Conservation (phyloP, 495 filamentous ascomycete genomes). For the Aspergillus mulundensis region DNA sequence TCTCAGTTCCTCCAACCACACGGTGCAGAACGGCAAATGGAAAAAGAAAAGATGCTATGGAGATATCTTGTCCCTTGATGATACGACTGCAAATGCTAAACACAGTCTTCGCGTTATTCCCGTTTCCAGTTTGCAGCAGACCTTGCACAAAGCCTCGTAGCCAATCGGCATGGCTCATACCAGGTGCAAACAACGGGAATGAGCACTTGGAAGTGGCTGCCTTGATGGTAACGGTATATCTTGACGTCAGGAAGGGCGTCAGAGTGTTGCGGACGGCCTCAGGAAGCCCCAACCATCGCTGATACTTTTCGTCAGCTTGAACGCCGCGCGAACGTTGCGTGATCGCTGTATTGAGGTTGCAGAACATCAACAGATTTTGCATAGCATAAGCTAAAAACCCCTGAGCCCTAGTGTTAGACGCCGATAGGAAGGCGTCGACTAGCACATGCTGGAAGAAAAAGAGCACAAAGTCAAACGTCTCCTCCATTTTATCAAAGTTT, state of each 20-base stretch:
- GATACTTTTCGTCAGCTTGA: slow-evolving; percentile 52
- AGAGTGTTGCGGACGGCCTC: slow-evolving; percentile 71
- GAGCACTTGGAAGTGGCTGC: slow-evolving; percentile 44
- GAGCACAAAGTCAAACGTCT: slow-evolving; percentile 81
- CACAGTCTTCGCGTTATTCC: slow-evolving; percentile 63
- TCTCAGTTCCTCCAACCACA: slow-evolving; percentile 62
- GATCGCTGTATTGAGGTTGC: slow-evolving; percentile 60
- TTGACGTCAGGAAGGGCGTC: slow-evolving; percentile 78
- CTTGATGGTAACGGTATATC: slow-evolving; percentile 65
- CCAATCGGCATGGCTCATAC: slow-evolving; percentile 71
- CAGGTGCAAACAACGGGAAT: slow-evolving; percentile 72
- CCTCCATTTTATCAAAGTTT: slow-evolving; percentile 75
- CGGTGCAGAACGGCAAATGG: slow-evolving; percentile 80
- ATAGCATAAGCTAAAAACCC: slow-evolving; percentile 89
- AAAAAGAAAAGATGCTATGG: slow-evolving; percentile 78
- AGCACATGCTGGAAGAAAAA: slow-evolving; percentile 82
- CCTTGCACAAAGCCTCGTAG: slow-evolving; percentile 74
- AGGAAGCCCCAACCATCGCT: slow-evolving; percentile 72
- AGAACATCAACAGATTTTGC: slow-evolving; percentile 81
- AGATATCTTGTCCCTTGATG: slow-evolving; percentile 75
- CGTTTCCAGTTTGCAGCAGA: slow-evolving; percentile 68
- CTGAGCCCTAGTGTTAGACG: slow-evolving; percentile 78
- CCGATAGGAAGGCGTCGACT: slow-evolving; percentile 85
- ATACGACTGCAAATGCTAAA: slow-evolving; percentile 78
- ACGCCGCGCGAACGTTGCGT: slow-evolving; percentile 48